phyloP scores from a whole-genome alignment of 1,284 basidiomycete genomes.

The Apiotrichum veenhuisii region DNA sequence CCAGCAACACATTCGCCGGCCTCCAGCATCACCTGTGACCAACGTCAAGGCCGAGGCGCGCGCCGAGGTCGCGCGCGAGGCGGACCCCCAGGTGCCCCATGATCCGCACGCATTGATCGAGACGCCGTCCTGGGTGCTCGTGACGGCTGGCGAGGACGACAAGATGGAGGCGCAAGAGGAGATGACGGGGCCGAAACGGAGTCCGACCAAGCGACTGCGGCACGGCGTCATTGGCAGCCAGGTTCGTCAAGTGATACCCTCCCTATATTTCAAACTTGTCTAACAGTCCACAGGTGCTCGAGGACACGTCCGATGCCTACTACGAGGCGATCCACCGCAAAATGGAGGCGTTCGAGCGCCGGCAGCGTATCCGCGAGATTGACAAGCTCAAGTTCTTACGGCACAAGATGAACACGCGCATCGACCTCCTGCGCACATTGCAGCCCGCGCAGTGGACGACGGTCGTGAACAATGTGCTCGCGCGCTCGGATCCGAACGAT shows the following conservation, averaged over 20 bases:
- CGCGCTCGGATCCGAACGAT: constrained; percentile 6
- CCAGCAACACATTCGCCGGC: too few relatives aligned
- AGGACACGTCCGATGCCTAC: constrained; percentile 76
- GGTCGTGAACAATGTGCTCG: constrained; percentile 24
- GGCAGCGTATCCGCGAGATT: constrained; percentile 77
- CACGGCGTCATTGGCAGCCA: constrained; percentile 21
- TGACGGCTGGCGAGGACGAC: constrained; percentile 41
- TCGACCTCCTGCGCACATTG: constrained; percentile 67
- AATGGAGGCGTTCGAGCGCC: constrained; percentile 80
- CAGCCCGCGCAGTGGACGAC: constrained; percentile 28
- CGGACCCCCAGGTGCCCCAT: background rate
- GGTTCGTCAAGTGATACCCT: too few relatives aligned
- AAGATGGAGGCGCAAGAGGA: constrained; percentile 41
- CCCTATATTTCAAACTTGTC: background rate
- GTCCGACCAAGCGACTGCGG: constrained; percentile 32
- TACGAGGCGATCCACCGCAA: constrained; percentile 80
- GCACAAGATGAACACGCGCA: constrained; percentile 81
- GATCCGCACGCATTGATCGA: constrained; percentile 24
- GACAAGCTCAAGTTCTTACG: constrained; percentile 86
- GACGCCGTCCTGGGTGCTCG: constrained; percentile 38
- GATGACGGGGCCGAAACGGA: constrained; percentile 15
- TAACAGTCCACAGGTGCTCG: constrained; percentile 53
- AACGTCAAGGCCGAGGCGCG: constrained; percentile 21
- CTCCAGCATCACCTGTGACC: constrained; percentile 17
- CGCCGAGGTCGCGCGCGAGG: background rate